A percentile compares a stretch with the other conserved stretches of the same genome.
phyloP scores from a whole-genome alignment of 805 yeast genomes.

The Debaryomyces maramus region DNA sequence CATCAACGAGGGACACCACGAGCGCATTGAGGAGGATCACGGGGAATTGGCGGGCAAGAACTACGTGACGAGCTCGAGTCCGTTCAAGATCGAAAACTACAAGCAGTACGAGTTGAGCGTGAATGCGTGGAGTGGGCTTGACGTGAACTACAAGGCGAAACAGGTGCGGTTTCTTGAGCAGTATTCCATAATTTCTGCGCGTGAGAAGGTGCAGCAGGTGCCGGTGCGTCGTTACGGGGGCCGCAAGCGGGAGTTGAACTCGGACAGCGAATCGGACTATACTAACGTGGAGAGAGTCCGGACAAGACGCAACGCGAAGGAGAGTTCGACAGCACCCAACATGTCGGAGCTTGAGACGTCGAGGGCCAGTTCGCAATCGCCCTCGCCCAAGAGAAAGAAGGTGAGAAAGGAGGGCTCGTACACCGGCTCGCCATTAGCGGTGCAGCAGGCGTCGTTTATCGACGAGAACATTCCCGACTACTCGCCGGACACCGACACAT shows the following conservation, averaged over 20 bases:
- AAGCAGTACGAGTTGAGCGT: constrained; percentile 48
- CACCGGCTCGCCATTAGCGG: constrained; percentile 38
- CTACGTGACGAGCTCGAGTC: constrained; percentile 20
- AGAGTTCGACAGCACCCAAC: constrained; percentile 20
- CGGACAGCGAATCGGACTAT: constrained; percentile 36
- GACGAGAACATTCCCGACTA: constrained; percentile 79
- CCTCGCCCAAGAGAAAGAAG: constrained; percentile 43
- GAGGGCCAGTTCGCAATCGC: constrained; percentile 12
- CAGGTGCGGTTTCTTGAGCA: constrained; percentile 56
- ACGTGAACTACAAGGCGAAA: constrained; percentile 45
- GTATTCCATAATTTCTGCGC: constrained; percentile 38
- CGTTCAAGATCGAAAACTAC: constrained; percentile 51
- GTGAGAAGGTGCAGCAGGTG: constrained; percentile 3
- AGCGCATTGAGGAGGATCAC: constrained; percentile 2
- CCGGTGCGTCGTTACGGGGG: background rate
- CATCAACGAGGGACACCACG: constrained; percentile 2
- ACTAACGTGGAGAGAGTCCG: constrained; percentile 47
- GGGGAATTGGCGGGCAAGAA: constrained; percentile 10
- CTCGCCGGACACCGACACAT: constrained; percentile 65
- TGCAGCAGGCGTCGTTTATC: constrained; percentile 49
- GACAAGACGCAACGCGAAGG: constrained; percentile 57
- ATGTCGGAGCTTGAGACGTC: constrained; percentile 7
- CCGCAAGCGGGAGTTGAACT: constrained; percentile 14
- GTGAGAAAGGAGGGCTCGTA: constrained; percentile 29
- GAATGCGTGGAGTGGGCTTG: constrained; percentile 51